Base-by-base conservation (phyloP, 208 protist genomes). In the Tritrichomonas musculus region DNA sequence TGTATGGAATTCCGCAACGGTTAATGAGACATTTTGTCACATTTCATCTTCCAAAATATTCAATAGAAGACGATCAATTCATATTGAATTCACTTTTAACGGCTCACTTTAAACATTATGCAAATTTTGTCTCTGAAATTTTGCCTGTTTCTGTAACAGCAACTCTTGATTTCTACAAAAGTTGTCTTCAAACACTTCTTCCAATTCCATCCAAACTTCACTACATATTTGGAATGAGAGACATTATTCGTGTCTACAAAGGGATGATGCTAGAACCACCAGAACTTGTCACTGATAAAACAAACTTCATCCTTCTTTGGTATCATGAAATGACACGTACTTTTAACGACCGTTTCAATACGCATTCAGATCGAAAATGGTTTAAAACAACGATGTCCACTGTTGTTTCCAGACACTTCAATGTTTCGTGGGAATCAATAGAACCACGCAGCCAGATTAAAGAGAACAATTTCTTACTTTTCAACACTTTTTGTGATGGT, bases 191-290 rank as follows among this genome's bases (percentile, higher is more conserved):
- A 4, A 96, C 94, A 14, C 95, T 99, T 82, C 96, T 98, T 9
- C 98, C 98, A 69, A 98, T 97, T 49, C 98, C 98, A 39, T 95
- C 96, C 36, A 99, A 98, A 93, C 96, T 97, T 66, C 98, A 99
- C 95, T 99, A 99, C 96, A 98, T 98, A 0, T 99, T 99, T 96
- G 99, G 99, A 93, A 95, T 99, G 25, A 97, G 98, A 93, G 98
- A 99, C 93, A 94, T 99, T 27, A 97, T 97, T 36, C 98, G 98
- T 95, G 96, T 99, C 9, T 65, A 93, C 33, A 57, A 69, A 80
- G 66, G 69, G 11, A 92, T 93, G 47, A 53, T 95, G 30, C 60
- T 95, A 53, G 77, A 92, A 33, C 69, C 25, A 47, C 20, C 33
- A 30, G 25, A 72, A 22, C 22, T 47, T 50, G 2, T 92, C 0